These are phyloP conservation scores for Aspergillus spinulosporus DNA, from an alignment of 2,329 filamentous ascomycete genomes.

Conservation along the genomic window DNA sequence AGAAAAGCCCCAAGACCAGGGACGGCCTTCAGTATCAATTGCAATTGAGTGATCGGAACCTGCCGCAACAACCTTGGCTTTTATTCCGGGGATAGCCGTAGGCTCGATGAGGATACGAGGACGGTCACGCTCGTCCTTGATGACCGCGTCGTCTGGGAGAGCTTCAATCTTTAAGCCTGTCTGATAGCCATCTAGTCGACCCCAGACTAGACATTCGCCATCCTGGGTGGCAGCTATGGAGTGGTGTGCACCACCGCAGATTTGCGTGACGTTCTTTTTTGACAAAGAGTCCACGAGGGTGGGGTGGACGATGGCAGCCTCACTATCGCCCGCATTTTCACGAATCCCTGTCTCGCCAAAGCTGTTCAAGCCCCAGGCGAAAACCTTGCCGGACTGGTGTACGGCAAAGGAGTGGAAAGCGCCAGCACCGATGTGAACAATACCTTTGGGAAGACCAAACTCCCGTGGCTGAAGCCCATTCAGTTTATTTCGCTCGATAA, in stretches of 20 bases:
- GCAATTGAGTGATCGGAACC: constrained; percentile 74
- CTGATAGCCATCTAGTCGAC: constrained; percentile 60
- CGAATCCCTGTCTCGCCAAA: constrained; percentile 75
- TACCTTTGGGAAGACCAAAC: constrained; percentile 59
- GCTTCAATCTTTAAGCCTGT: constrained; percentile 60
- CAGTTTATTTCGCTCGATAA: constrained; percentile 59
- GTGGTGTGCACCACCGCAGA: constrained; percentile 76
- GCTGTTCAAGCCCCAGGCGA: constrained; percentile 83
- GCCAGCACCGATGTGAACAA: constrained; percentile 66
- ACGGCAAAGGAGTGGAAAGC: constrained; percentile 81
- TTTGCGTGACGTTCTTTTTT: constrained; percentile 62
- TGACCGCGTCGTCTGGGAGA: constrained; percentile 59
- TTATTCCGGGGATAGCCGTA: constrained; percentile 59
- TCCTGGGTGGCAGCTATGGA: constrained; percentile 59
- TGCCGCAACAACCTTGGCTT: constrained; percentile 60
- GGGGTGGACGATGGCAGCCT: constrained; percentile 71
- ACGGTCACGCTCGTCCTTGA: constrained; percentile 64
- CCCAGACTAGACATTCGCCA: constrained; percentile 61
- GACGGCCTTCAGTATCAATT: constrained; percentile 67
- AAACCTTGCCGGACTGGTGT: constrained; percentile 67
- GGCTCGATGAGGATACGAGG: constrained; percentile 73
- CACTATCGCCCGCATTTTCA: constrained; percentile 64
- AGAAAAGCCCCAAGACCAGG: constrained; percentile 78
- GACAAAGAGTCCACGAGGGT: constrained; percentile 65
- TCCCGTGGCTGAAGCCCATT: constrained; percentile 58